Evolutionary conservation across 2,329 filamentous ascomycete species (phyloP), one percentile per base, ranked within the genome.

Genomic region (Huntiella omanensis): DNA sequence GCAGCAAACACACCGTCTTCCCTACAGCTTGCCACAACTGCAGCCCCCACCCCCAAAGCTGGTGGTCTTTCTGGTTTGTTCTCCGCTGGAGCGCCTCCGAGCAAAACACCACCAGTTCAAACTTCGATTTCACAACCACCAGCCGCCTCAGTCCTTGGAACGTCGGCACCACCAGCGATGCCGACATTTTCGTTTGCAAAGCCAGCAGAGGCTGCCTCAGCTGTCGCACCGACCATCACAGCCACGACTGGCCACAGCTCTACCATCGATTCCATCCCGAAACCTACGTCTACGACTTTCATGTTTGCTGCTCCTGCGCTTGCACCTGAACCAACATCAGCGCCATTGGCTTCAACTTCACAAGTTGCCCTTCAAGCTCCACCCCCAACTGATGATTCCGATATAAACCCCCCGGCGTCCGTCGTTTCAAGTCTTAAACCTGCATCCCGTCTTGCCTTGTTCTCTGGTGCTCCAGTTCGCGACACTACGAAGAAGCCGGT

Each of bases 381-480:
- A 4, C 3, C 37, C 8, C 13, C 28, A 19, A 15, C 28, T 36
- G 8, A 28, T 28, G 22, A 28, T 28, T 28, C 6, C 1, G 22
- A 28, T 28, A 13, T 15, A 12, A 8, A 41, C 11, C 12, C 32
- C 28, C n/a, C 45, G 41, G n/a, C 33, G 3, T 32, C 38, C 6
- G 8, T 34, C 2, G 10, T 49, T 3, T 43, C 39, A 1, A 40
- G 17, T 11, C 34, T 49, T 8, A 13, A 40, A n/a, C 40, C 48
- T 3, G 34, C 32, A 4, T 35, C 48, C 11, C 47, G 47, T 16
- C 40, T 50, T 36, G 44, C 48, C 4, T 34, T 40, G 12, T 37
- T 43, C 32, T 50, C 48, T n/a, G 48, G 48, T 4, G 37, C 45
- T 13, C 36, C 48, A 4, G 16, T 45, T 5, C 43, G 13, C 5